These are phyloP conservation scores for Neocucurbitaria cava DNA, from an alignment of 2,329 filamentous ascomycete genomes.

Conservation along the genomic window DNA sequence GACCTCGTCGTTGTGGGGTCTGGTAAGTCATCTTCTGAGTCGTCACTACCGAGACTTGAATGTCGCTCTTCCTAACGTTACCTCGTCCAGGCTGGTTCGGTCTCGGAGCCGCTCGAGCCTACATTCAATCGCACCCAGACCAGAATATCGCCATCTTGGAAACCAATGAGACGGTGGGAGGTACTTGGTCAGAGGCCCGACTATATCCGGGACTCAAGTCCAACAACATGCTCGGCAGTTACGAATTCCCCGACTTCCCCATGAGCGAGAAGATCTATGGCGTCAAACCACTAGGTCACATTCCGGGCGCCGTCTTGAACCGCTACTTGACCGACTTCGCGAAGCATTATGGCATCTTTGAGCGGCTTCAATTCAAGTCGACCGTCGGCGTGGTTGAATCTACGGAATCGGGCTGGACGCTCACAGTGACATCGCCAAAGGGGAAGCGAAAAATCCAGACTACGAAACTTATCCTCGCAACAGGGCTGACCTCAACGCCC, in stretches of 20 bases:
- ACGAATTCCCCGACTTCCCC: slow-evolving; percentile 46
- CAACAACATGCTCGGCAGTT: slow-evolving; percentile 49
- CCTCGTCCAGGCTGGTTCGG: slow-evolving; percentile 9
- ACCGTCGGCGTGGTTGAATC: slow-evolving; percentile 57
- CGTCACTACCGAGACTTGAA: not conserved
- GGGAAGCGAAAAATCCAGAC: slow-evolving; percentile 17
- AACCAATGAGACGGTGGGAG: slow-evolving; percentile 44
- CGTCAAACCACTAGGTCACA: slow-evolving; percentile 60
- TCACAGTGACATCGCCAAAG: slow-evolving; percentile 7
- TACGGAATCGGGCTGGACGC: slow-evolving; percentile 23
- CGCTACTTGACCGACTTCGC: slow-evolving; percentile 58
- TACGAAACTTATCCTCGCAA: slow-evolving; percentile 65
- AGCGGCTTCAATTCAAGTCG: slow-evolving; percentile 58
- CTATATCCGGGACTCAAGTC: slow-evolving; percentile 50
- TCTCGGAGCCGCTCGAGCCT: slow-evolving; percentile 54
- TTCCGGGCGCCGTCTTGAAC: slow-evolving; percentile 63
- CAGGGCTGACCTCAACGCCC: slow-evolving; percentile 65
- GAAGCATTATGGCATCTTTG: slow-evolving; percentile 55
- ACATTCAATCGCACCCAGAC: slow-evolving; percentile 50
- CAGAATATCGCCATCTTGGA: slow-evolving; percentile 52
- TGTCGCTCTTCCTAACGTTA: not conserved
- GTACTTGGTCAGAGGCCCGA: slow-evolving; percentile 48
- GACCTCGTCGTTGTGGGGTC: slow-evolving; percentile 20
- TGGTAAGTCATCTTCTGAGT: slow-evolving; percentile 10
- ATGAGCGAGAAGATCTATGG: slow-evolving; percentile 19